These are phyloP conservation scores for Phytophthora sojae DNA, from an alignment of 352 stramenopile genomes.

Conservation along the genomic window DNA sequence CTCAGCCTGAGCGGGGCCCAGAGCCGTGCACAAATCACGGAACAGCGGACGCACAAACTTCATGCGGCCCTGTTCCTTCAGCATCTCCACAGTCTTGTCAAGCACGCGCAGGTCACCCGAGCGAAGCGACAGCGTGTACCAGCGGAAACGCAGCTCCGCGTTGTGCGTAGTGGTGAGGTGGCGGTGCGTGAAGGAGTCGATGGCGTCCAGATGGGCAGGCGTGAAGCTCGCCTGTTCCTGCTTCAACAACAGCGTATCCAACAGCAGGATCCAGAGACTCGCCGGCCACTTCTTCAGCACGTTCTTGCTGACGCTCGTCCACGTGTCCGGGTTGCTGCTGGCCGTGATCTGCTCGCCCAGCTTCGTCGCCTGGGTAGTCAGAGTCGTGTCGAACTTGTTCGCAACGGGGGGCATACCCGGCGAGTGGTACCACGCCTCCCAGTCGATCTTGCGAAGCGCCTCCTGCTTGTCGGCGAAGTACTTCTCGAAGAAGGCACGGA, in stretches of 20 bases:
- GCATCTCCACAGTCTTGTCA: conserved; percentile 48
- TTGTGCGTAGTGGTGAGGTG: conserved; percentile 65
- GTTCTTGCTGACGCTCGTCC: conserved; percentile 36
- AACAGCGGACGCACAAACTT: conserved; percentile 81
- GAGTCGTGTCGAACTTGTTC: conserved; percentile 89
- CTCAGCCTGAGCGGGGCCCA: conserved; percentile 41
- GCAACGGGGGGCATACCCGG: conserved; percentile 90
- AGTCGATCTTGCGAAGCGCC: conserved; percentile 87
- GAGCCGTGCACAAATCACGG: conserved; percentile 54
- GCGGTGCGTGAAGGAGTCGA: conserved; percentile 61
- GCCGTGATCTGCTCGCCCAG: conserved; percentile 52
- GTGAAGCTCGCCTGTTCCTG: conserved; percentile 43
- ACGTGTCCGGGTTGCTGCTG: conserved; percentile 36
- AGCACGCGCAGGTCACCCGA: conserved; percentile 55
- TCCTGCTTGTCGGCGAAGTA: conserved; percentile 73
- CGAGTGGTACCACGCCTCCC: conserved; percentile 92
- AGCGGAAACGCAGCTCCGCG: conserved; percentile 76
- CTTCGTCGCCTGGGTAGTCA: conserved; percentile 54
- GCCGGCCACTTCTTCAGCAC: conserved; percentile 53
- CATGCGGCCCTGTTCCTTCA: conserved; percentile 79
- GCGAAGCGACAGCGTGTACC: conserved; percentile 69
- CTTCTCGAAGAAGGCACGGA: conserved; percentile 70
- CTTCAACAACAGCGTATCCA: conserved; percentile 65
- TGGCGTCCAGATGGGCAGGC: conserved; percentile 53
- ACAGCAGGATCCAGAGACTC: conserved; percentile 61